Percentiles rank a stretch among this genome's conserved stretches.
Evolutionary conservation across 139 green algal species (phyloP).

Genomic region (Volvox africanus): DNA sequence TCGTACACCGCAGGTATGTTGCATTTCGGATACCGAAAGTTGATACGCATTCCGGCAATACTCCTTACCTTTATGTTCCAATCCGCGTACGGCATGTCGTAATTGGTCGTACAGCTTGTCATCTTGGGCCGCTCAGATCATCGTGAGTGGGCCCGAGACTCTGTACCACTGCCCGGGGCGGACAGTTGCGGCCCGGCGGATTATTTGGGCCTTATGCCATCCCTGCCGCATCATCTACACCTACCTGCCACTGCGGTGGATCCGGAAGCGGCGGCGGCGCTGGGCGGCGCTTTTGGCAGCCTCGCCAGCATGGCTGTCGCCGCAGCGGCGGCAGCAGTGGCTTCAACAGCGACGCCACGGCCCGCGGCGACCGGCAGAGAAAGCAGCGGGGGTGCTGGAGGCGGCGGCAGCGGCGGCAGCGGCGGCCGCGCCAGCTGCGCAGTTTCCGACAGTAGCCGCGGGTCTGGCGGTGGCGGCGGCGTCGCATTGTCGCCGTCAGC

Average conservation of each 20-base stretch:
- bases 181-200: slow-evolving; percentile 10
- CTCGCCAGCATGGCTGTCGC: neutral
- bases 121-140: slow-evolving; percentile 39
- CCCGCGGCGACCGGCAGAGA: neutral
- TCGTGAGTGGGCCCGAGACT: slow-evolving; percentile 39
- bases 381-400: neutral
- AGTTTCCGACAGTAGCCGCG: neutral
- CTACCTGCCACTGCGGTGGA: neutral
- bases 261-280: neutral
- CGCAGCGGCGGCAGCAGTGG: neutral
- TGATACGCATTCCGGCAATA: no score
- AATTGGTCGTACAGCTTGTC: slow-evolving; percentile 9
- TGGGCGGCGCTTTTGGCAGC: neutral
- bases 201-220: slow-evolving; percentile 59
- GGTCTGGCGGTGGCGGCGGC: neutral
- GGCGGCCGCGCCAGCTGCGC: neutral
- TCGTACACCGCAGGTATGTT: slow-evolving; percentile 7
- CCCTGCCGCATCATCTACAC: slow-evolving; percentile 22
- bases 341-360: neutral
- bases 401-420: neutral
- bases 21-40: neutral
- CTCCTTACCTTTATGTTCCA: no score
- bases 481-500: neutral
- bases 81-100: no score
- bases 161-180: slow-evolving; percentile 15